phyloP scores from a whole-genome alignment of 208 protist genomes.

The Crithidia fasciculata region DNA sequence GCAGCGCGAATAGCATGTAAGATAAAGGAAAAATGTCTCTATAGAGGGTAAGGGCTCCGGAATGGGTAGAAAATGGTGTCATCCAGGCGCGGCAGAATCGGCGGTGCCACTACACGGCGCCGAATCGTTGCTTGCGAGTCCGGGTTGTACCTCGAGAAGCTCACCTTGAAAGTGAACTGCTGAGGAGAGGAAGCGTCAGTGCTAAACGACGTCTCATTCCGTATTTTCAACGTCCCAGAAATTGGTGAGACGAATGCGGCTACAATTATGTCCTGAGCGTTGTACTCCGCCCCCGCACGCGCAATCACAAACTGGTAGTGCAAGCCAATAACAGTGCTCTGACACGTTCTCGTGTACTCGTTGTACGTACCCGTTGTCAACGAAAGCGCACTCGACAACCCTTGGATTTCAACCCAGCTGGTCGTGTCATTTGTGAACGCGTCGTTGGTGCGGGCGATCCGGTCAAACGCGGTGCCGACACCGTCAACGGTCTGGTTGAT shows the following conservation, averaged over 20 bases:
- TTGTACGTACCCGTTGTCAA: constrained; percentile 45
- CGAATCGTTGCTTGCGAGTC: constrained; percentile 51
- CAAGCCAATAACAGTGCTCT: constrained; percentile 62
- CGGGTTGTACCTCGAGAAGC: constrained; percentile 50
- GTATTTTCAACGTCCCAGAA: constrained; percentile 52
- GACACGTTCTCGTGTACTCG: constrained; percentile 48
- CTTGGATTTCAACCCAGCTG: constrained; percentile 73
- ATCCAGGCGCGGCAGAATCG: constrained; percentile 66
- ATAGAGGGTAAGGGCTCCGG: constrained; percentile 36
- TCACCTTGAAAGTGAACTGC: constrained; percentile 53
- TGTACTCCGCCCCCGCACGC: constrained; percentile 67
- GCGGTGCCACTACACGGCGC: constrained; percentile 57
- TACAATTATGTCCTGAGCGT: constrained; percentile 81
- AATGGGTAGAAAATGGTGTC: constrained; percentile 85
- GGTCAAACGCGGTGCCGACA: constrained; percentile 33
- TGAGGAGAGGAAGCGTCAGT: constrained; percentile 39
- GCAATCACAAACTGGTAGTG: constrained; percentile 76
- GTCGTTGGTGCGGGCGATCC: constrained; percentile 74
- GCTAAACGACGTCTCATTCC: constrained; percentile 56
- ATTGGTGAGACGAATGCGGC: constrained; percentile 69
- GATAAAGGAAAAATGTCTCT: neutral
- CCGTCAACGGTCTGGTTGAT: constrained; percentile 35
- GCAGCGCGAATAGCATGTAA: neutral
- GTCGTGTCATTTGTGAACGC: constrained; percentile 72
- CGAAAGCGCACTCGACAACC: constrained; percentile 32